These are phyloP conservation scores for Closterium sp. DNA, from an alignment of 139 green algal species.

Conservation along the genomic window DNA sequence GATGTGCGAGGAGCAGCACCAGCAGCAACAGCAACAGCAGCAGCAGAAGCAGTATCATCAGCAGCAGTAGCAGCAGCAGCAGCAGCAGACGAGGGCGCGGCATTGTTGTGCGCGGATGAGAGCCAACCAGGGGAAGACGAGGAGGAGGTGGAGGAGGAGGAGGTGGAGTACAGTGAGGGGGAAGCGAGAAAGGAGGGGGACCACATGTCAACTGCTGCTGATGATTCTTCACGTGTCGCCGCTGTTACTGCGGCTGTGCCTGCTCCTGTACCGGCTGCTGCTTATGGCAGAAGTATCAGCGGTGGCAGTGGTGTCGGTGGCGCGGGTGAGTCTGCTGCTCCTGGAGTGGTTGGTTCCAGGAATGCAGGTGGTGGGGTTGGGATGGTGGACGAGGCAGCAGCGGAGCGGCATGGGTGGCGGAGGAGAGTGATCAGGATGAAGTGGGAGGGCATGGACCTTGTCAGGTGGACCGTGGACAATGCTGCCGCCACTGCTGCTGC, in stretches of 20 bases:
- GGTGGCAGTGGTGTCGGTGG: too few relatives aligned
- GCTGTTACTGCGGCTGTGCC: too few relatives aligned
- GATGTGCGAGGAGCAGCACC: too few relatives aligned
- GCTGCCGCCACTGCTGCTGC: not conserved
- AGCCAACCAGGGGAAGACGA: not conserved
- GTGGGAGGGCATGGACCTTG: not conserved
- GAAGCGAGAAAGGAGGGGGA: not conserved
- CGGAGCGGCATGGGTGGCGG: not conserved
- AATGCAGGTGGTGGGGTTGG: not conserved
- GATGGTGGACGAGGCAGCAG: not conserved
- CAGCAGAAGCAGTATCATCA: too few relatives aligned
- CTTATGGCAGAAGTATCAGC: not conserved
- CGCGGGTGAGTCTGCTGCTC: not conserved
- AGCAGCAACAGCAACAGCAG: too few relatives aligned
- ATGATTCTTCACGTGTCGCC: too few relatives aligned
- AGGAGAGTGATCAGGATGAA: not conserved
- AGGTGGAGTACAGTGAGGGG: not conserved
- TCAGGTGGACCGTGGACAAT: not conserved
- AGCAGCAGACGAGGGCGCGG: not conserved
- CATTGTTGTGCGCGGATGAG: not conserved
- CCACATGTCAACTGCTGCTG: not conserved
- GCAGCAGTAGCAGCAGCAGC: not conserved
- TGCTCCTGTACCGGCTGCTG: too few relatives aligned
- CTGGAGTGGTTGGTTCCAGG: not conserved
- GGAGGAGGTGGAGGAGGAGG: not conserved